A percentile compares a stretch with the other conserved stretches of the same genome.
These are phyloP conservation scores for Suillus brevipes DNA, from an alignment of 768 basidiomycete genomes.

Conservation along the genomic window DNA sequence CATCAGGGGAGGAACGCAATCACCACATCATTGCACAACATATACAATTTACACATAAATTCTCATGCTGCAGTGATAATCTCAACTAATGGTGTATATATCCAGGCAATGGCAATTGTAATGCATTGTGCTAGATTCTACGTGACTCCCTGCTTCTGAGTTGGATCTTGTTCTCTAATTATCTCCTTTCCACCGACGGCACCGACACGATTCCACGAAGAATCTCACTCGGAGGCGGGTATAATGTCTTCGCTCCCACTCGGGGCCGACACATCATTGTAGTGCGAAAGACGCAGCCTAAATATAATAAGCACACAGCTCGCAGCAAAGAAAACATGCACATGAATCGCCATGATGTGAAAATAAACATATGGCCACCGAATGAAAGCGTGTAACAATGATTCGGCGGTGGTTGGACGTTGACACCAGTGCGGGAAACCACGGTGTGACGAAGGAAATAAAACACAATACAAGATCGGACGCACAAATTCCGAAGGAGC, in stretches of 20 bases:
- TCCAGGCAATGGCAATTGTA: constrained; percentile 22
- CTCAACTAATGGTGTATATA: constrained; percentile 36
- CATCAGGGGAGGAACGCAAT: constrained; percentile 2
- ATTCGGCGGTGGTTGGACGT: not conserved
- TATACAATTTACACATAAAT: constrained; percentile 3
- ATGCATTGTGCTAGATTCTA: constrained; percentile 13
- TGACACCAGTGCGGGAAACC: not conserved
- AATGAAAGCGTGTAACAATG: not conserved
- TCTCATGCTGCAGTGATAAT: constrained; percentile 27
- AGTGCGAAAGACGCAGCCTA: constrained; percentile 31
- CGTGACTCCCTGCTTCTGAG: not conserved
- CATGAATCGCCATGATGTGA: not conserved
- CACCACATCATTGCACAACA: not conserved
- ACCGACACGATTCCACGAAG: not conserved
- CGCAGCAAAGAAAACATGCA: not conserved
- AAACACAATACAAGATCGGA: constrained; percentile 13
- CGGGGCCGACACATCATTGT: constrained; percentile 20
- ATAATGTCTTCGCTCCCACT: constrained; percentile 13
- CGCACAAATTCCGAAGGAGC: constrained; percentile 94
- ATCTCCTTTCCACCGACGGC: not conserved
- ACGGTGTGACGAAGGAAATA: not conserved
- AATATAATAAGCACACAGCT: constrained; percentile 3
- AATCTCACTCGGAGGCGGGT: not conserved
- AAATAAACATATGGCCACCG: not conserved
- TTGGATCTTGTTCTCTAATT: not conserved